These are phyloP conservation scores for Pisolithus tinctorius DNA, from an alignment of 768 basidiomycete genomes.

Conservation along the genomic window DNA sequence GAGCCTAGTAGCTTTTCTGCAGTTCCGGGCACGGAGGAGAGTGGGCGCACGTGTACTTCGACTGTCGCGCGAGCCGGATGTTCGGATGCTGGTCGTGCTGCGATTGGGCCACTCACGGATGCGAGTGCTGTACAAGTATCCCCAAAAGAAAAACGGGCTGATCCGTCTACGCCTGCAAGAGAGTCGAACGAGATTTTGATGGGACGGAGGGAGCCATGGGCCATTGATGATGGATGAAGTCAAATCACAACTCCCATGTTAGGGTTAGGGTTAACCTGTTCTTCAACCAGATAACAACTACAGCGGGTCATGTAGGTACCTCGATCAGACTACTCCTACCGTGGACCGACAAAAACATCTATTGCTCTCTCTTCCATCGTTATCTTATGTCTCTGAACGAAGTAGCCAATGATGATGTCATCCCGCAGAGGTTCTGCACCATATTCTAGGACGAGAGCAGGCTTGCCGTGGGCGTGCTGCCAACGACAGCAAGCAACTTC, in stretches of 20 bases:
- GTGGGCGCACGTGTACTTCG: slow-evolving; percentile 66
- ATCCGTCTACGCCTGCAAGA: slow-evolving; percentile 70
- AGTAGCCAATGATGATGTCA: slow-evolving; percentile 23
- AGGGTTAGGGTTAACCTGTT: background rate
- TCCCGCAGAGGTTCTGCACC: slow-evolving; percentile 22
- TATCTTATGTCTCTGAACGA: slow-evolving; percentile 21
- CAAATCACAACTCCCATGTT: background rate
- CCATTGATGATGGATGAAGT: background rate
- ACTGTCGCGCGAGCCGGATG: slow-evolving; percentile 66
- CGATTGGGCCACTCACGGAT: slow-evolving; percentile 77
- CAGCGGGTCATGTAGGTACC: background rate
- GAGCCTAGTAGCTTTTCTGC: slow-evolving; percentile 55
- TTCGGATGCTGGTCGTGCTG: slow-evolving; percentile 64
- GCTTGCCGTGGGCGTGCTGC: slow-evolving; percentile 5
- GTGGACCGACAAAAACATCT: slow-evolving; percentile 15
- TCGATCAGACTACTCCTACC: background rate
- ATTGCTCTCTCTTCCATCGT: slow-evolving; percentile 18
- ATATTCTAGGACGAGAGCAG: slow-evolving; percentile 17
- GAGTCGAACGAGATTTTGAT: slow-evolving; percentile 45
- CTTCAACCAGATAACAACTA: background rate
- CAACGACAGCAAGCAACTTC: slow-evolving; percentile 19
- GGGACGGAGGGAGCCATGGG: background rate
- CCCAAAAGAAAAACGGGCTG: slow-evolving; percentile 51
- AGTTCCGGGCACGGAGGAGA: slow-evolving; percentile 63
- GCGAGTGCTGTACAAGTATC: slow-evolving; percentile 42